phyloP scores from a whole-genome alignment of 2,329 filamentous ascomycete genomes.

The Epichloe scottii region DNA sequence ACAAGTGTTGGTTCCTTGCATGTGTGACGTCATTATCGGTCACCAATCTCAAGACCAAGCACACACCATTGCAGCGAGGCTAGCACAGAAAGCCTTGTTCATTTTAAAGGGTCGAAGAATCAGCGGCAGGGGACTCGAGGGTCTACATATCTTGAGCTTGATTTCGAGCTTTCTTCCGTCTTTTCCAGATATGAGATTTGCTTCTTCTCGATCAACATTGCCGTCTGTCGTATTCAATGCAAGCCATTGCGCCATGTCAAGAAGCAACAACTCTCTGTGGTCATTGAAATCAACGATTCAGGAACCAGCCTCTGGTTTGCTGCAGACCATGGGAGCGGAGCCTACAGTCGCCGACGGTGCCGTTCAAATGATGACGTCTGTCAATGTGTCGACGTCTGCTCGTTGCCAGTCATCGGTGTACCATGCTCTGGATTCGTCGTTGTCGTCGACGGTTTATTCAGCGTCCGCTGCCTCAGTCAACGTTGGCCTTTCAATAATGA shows the following conservation, averaged over 20 bases:
- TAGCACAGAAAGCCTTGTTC: background rate
- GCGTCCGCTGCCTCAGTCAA: background rate
- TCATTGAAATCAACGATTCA: background rate
- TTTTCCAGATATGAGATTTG: background rate
- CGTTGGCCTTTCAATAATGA: background rate
- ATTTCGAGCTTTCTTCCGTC: background rate
- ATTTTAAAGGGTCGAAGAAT: background rate
- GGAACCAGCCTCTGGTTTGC: background rate
- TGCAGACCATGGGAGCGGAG: background rate
- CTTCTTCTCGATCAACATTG: background rate
- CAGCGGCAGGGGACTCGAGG: background rate
- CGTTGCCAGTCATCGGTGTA: background rate
- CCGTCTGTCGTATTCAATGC: background rate
- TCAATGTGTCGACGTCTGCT: background rate
- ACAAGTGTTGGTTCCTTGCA: constrained; percentile 7
- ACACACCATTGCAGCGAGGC: background rate
- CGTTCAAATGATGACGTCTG: background rate
- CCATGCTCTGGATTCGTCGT: background rate
- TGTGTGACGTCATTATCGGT: constrained; percentile 9
- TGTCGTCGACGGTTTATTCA: background rate
- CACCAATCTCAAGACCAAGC: background rate
- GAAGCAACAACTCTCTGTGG: background rate
- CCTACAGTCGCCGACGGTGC: background rate
- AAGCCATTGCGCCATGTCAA: background rate
- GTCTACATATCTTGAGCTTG: background rate